Evolutionary conservation across 1,284 basidiomycete species (phyloP).

Genomic region (Kwoniella shivajii): DNA sequence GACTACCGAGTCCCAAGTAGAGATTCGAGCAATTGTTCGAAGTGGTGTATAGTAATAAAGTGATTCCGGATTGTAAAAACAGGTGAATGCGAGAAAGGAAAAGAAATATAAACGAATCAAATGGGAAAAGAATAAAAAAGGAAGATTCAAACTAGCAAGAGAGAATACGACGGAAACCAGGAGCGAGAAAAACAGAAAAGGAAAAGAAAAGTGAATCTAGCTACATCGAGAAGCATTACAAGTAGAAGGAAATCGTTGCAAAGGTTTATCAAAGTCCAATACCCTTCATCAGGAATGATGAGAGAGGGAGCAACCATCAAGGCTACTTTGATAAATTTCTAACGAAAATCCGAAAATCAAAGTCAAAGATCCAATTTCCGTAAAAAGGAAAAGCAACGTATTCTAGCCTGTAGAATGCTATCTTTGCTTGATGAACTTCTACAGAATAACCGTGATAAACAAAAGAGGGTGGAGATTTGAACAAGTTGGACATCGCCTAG

Average conservation of each 20-base stretch:
- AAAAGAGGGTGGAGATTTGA: not conserved
- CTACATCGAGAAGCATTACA: not conserved
- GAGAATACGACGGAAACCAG: no score
- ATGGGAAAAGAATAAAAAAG: no score
- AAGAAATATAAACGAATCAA: no score
- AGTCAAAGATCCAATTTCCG: constrained; percentile 2
- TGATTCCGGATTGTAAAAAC: no score
- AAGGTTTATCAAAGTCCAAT: not conserved
- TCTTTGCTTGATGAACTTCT: not conserved
- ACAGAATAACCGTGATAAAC: not conserved
- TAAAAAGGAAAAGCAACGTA: constrained; percentile 5
- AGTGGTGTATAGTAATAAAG: no score
- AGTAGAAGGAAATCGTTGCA: not conserved
- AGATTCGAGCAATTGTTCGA: no score
- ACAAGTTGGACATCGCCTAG: constrained; percentile 2
- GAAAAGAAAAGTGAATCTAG: not conserved
- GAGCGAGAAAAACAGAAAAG: no score
- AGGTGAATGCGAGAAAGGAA: no score
- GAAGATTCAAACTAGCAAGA: no score
- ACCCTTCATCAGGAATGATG: not conserved
- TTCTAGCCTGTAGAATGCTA: not conserved
- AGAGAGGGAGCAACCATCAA: constrained; percentile 7
- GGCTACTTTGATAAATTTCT: constrained; percentile 11
- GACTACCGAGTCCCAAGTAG: no score
- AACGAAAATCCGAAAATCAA: not conserved